Percentiles rank a stretch among this genome's conserved stretches.
Evolutionary conservation across 371 early-diverging fungal species (phyloP).

Genomic region (Haplosporangium sp.): DNA sequence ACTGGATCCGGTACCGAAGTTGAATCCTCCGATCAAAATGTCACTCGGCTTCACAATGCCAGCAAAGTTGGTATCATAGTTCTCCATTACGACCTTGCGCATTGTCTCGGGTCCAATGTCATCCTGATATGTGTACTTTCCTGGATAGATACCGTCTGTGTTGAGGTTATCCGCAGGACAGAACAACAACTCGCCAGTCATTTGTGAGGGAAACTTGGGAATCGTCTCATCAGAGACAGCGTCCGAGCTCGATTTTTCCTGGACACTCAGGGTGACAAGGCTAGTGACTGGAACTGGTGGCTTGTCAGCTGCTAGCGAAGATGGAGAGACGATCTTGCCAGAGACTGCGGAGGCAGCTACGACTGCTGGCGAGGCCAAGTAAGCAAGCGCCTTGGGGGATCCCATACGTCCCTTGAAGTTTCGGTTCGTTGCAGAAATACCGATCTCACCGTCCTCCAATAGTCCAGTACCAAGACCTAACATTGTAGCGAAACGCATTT

Average conservation of each 20-base stretch:
- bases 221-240: constrained; percentile 52
- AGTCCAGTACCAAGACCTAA: constrained; percentile 87
- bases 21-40: constrained; percentile 90
- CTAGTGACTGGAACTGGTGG: constrained; percentile 25
- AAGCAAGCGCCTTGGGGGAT: constrained; percentile 87
- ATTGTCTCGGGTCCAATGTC: constrained; percentile 89
- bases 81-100: constrained; percentile 96
- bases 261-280: constrained; percentile 19
- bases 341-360: constrained; percentile 91
- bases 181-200: constrained; percentile 87
- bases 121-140: constrained; percentile 96
- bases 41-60: constrained; percentile 73
- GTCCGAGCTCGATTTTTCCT: constrained; percentile 7
- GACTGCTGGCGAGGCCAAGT: constrained; percentile 93
- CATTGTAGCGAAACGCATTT: not conserved
- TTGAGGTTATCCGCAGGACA: constrained; percentile 92
- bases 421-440: constrained; percentile 96
- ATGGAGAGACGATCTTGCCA: constrained; percentile 83
- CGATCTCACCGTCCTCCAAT: constrained; percentile 92
- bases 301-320: constrained; percentile 18
- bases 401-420: constrained; percentile 99
- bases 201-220: constrained; percentile 78
- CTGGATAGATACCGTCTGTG: constrained; percentile 97
- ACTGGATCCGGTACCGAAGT: constrained; percentile 96
- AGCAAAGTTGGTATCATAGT: constrained; percentile 92